Evolutionary conservation across 257 asterid species (phyloP), one percentile per base, ranked within the genome.

Genomic region (Plantago ovata): DNA sequence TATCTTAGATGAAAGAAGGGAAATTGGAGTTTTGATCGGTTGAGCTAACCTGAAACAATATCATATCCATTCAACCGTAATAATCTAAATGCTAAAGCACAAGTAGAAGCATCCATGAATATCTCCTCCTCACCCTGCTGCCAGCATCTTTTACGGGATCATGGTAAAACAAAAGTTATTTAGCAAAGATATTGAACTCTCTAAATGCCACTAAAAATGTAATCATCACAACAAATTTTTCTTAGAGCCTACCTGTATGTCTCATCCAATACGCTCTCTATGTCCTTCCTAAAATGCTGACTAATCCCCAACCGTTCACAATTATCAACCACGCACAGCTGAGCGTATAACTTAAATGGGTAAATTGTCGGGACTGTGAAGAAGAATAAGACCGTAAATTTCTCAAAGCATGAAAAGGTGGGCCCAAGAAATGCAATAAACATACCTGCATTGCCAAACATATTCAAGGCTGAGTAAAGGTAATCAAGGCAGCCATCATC

Each of bases 111-210:
- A 44, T 82, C 89, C 78, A 69, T 65, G 72, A 85, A 84, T 65
- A 92, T 88, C 71, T 84, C 95, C 49, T 92, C 96, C n/a, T 75
- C 69, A 58, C 85, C 89, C 81, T 75, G 90, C 81, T 81, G 46
- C 98, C 96, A 88, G 69, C 65, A 71, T 45, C 96, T 87, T 77
- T 75, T 75, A 68, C 60, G 66, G 73, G 64, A 64, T 68, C 75
- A 60, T 59, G 71, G 64, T 79, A 48, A 48, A 61, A 43, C 56
- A 42, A 58, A 38, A 38, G n/a, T n/a, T n/a, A n/a, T n/a, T n/a
- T n/a, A n/a, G n/a, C n/a, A n/a, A n/a, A n/a, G n/a, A n/a, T n/a
- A n/a, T n/a, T n/a, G n/a, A n/a, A n/a, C n/a, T n/a, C n/a, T n/a
- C n/a, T n/a, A n/a, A n/a, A n/a, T n/a, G n/a, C n/a, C n/a, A n/a